Percentiles rank a stretch among this genome's conserved stretches.
These are phyloP conservation scores for Kandelia obovata DNA, from an alignment of 345 rosid species.

Conservation along the genomic window DNA sequence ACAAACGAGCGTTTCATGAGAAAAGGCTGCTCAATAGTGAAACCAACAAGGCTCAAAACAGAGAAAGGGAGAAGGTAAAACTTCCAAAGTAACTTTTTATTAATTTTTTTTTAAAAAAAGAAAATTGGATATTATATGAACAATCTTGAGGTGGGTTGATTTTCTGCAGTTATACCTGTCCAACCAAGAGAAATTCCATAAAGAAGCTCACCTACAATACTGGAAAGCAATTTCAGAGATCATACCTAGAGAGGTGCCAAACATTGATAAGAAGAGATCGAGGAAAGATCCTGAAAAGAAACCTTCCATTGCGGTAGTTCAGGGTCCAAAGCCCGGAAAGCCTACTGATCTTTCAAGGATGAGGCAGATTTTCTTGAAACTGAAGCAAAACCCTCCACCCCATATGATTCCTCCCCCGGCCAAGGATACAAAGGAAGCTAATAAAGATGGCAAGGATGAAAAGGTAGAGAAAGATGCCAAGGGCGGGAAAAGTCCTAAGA, in stretches of 20 bases:
- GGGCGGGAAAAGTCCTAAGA: too few species aligned
- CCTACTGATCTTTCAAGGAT: slow-evolving; percentile 81
- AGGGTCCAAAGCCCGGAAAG: slow-evolving; percentile 95
- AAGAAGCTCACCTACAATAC: slow-evolving; percentile 32
- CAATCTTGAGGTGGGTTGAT: neutral
- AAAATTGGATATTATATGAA: too few species aligned
- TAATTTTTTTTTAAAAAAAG: neutral
- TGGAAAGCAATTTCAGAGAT: too few species aligned
- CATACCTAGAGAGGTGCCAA: slow-evolving; percentile 74
- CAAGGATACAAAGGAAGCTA: slow-evolving; percentile 6
- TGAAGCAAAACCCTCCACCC: slow-evolving; percentile 80
- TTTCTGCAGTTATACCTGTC: slow-evolving; percentile 58
- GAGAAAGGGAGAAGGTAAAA: slow-evolving; percentile 86
- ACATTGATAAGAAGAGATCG: slow-evolving; percentile 80
- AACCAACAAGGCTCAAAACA: slow-evolving; percentile 68
- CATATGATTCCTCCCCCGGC: slow-evolving; percentile 77
- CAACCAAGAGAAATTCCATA: slow-evolving; percentile 92
- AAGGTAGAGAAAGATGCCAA: slow-evolving; percentile 22
- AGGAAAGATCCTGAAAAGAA: slow-evolving; percentile 73
- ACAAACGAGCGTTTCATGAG: too few species aligned
- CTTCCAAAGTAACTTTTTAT: neutral
- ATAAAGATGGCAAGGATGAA: too few species aligned
- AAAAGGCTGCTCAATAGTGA: slow-evolving; percentile 59
- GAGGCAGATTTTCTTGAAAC: slow-evolving; percentile 77
- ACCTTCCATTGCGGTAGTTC: slow-evolving; percentile 57